Evolutionary conservation across 2,329 filamentous ascomycete species (phyloP).

Genomic region (Helotiales sp.): DNA sequence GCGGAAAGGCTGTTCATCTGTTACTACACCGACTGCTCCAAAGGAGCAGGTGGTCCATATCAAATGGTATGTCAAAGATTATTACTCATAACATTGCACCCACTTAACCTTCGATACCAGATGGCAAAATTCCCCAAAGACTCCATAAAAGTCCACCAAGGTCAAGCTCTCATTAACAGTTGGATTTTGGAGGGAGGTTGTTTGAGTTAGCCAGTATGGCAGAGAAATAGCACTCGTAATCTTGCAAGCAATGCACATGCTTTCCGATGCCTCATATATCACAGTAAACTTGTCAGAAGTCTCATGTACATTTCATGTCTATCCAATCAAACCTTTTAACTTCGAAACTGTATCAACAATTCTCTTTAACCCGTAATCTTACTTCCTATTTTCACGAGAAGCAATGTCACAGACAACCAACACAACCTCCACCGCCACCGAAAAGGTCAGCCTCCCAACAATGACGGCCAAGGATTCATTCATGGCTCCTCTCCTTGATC

Average conservation of each 20-base stretch:
- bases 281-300: too few species aligned
- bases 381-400: too few species aligned
- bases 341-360: too few species aligned
- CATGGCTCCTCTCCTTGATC: background rate
- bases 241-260: too few species aligned
- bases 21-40: background rate
- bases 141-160: background rate
- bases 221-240: too few species aligned
- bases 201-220: too few species aligned
- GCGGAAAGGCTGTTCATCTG: background rate
- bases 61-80: background rate
- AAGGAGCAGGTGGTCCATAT: background rate
- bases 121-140: background rate
- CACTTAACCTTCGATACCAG: background rate
- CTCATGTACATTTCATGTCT: too few species aligned
- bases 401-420: background rate
- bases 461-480: background rate
- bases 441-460: background rate
- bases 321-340: too few species aligned
- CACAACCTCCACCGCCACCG: background rate
- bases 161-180: background rate
- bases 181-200: background rate
- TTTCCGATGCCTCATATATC: too few species aligned
- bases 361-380: too few species aligned
- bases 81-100: background rate